Base-by-base conservation (phyloP, 2,329 filamentous ascomycete species). In the Periconia sp. region DNA sequence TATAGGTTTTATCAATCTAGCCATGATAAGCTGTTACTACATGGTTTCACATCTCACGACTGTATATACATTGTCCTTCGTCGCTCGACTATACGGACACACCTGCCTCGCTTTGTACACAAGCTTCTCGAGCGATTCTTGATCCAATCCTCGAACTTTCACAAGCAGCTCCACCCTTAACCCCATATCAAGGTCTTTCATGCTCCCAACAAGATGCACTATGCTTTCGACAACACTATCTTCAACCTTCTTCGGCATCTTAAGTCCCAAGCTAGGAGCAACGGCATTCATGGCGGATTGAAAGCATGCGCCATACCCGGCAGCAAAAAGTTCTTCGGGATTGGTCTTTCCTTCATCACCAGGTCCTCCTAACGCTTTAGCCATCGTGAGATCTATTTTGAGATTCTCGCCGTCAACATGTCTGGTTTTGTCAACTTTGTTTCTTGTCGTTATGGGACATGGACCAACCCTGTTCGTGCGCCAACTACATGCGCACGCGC, bases 301-400 rank as follows among this genome's bases (percentile, higher is more conserved):
- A 61, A 78, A 79, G 57, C 77, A 80, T 9, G 77, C 76, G 23
- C 77, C 78, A 54, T 79, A 79, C 19, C 77, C 77, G 0, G 77
- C 77, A 1, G 77, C 76, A 54, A 79, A 79, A 1, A 80, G 72
- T 56, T 80, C 77, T 63, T 80, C 77, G 31, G 31, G 31, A 14
- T 33, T 74, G 7, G 77, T 78, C 77, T 78, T 79, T 52, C 74
- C 58, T 1, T 47, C 43, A 19, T 64, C 62, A 61, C 72, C 66
- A 76, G 80, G 41, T 67, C 77, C 76, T 41, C 76, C 75, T 13
- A 79, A 70, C 1, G 69, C 71, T 58, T 77, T 78, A 51, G 76
- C 71, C 76, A 77, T 78, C 17, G 72, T 73, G 1, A 78, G 70
- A 31, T 77, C 73, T 11, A 74, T 56, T 18, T 68, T 65, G 41